Percentiles rank a stretch among this genome's conserved stretches.
These are phyloP conservation scores for Talaromyces stipitatus DNA, from an alignment of 495 filamentous ascomycete species.

Conservation along the genomic window DNA sequence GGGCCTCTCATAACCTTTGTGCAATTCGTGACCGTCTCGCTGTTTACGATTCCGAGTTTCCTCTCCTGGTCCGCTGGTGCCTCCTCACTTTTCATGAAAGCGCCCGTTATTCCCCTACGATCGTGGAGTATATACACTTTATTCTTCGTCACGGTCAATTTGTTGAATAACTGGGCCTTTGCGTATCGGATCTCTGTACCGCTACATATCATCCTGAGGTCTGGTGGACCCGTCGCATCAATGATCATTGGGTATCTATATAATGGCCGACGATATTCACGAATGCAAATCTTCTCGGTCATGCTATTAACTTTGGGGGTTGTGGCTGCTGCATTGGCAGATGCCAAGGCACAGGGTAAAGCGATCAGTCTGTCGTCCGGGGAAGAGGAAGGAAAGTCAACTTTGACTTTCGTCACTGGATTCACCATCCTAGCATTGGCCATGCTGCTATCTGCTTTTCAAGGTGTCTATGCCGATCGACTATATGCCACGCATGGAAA, in stretches of 20 bases:
- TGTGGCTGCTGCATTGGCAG: slow-evolving; percentile 76
- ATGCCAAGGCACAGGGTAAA: slow-evolving; percentile 71
- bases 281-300: slow-evolving; percentile 71
- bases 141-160: slow-evolving; percentile 84
- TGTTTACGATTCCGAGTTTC: slow-evolving; percentile 61
- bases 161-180: slow-evolving; percentile 97
- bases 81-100: slow-evolving; percentile 60
- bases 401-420: slow-evolving; percentile 55
- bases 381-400: slow-evolving; percentile 8
- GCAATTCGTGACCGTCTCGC: slow-evolving; percentile 80
- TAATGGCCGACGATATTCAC: slow-evolving; percentile 70
- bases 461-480: slow-evolving; percentile 89
- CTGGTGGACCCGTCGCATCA: slow-evolving; percentile 89
- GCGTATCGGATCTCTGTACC: slow-evolving; percentile 95
- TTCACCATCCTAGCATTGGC: slow-evolving; percentile 80
- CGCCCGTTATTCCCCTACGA: slow-evolving; percentile 71
- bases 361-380: slow-evolving; percentile 11
- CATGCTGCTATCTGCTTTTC: slow-evolving; percentile 83
- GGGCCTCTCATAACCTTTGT: slow-evolving; percentile 88
- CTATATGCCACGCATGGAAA: slow-evolving; percentile 77
- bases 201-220: slow-evolving; percentile 92
- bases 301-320: slow-evolving; percentile 79
- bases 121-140: slow-evolving; percentile 86
- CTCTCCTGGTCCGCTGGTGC: slow-evolving; percentile 57
- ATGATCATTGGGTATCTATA: slow-evolving; percentile 80